Base-by-base conservation (phyloP, 257 asterid species). In the Rauvolfia tetraphylla region DNA sequence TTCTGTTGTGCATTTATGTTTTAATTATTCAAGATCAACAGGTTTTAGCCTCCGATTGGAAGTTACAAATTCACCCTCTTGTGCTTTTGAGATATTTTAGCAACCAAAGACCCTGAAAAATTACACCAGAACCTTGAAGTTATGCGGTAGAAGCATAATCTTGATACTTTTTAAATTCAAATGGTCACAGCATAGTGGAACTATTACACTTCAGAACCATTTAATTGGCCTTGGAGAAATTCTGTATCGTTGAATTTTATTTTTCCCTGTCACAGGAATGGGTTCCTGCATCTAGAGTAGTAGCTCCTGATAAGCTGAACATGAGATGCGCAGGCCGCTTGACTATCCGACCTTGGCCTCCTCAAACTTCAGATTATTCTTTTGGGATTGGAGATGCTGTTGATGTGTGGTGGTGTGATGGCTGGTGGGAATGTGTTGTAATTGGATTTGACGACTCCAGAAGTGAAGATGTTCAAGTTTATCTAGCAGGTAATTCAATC, bases 361-460 rank as follows among this genome's bases (percentile, higher is more conserved):
- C 51, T 14, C 76, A 66, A 68, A 78, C 71, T 57, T 81, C 79
- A 1, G 83, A 74, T 12, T 1, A 18, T 29, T 75, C 14, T 22
- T 80, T 85, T 72, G 86, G 72, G 73, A 86, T 86, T 9, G 96
- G 97, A 33, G 79, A 76, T 20, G 85, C 94, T 17, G 90, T 89
- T 59, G 95, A 92, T 80, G 94, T 89, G 39, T 90, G 93, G 97
- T 82, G 88, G 97, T 58, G 83, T 20, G 78, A 83, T 67, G 96
- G 93, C 62, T 90, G 97, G 97, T 90, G 95, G 95, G 96, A 92
- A 86, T 91, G 90, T 33, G 84, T 90, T 31, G 79, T 87, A 12
- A 74, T 75, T 27, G 89, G 91, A 61, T 25, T 41, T 56, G 83
- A 74, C 79, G 66, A 79, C 51, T 65, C 75, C 58, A 46, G 78